Conservation (phyloP, 1,284 basidiomycete genomes). For the Tilletia indica region DNA sequence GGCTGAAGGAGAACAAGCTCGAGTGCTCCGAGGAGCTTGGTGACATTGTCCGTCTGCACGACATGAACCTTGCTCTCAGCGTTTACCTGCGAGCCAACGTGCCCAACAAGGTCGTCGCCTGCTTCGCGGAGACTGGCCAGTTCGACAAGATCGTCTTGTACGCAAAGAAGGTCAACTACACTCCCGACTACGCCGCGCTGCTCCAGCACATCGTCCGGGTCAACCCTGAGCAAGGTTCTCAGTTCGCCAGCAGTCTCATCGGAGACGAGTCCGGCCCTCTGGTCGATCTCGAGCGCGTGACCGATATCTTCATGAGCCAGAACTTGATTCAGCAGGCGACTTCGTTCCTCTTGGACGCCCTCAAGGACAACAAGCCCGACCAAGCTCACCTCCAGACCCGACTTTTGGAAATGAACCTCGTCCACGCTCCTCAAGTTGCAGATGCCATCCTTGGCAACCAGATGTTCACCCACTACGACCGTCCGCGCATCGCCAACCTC, state of each 20-base stretch:
- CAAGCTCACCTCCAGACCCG: slow-evolving; percentile 95
- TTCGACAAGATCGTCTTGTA: slow-evolving; percentile 98
- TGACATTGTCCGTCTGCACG: slow-evolving; percentile 89
- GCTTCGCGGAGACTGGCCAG: slow-evolving; percentile 98
- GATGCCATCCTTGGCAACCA: slow-evolving; percentile 99
- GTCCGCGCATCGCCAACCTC: slow-evolving; percentile 92
- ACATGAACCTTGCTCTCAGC: slow-evolving; percentile 97
- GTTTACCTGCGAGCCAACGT: slow-evolving; percentile 97
- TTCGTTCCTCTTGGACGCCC: slow-evolving; percentile 94
- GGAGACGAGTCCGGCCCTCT: slow-evolving; percentile 90
- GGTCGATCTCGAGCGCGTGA: slow-evolving; percentile 76
- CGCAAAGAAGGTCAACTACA: slow-evolving; percentile 94
- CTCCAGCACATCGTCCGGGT: slow-evolving; percentile 95
- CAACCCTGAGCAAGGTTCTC: slow-evolving; percentile 95
- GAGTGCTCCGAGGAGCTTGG: slow-evolving; percentile 98
- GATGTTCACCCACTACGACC: slow-evolving; percentile 97
- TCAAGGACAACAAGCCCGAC: slow-evolving; percentile 98
- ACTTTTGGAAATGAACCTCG: slow-evolving; percentile 94
- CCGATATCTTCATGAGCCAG: slow-evolving; percentile 97
- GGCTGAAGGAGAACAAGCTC: slow-evolving; percentile 99
- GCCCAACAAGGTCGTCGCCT: slow-evolving; percentile 94
- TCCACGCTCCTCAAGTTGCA: slow-evolving; percentile 96
- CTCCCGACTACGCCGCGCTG: slow-evolving; percentile 89
- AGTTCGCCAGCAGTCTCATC: slow-evolving; percentile 92
- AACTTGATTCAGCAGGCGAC: slow-evolving; percentile 99